These are phyloP conservation scores for Lizonia empirigonia DNA, from an alignment of 2,329 filamentous ascomycete genomes.

Conservation along the genomic window DNA sequence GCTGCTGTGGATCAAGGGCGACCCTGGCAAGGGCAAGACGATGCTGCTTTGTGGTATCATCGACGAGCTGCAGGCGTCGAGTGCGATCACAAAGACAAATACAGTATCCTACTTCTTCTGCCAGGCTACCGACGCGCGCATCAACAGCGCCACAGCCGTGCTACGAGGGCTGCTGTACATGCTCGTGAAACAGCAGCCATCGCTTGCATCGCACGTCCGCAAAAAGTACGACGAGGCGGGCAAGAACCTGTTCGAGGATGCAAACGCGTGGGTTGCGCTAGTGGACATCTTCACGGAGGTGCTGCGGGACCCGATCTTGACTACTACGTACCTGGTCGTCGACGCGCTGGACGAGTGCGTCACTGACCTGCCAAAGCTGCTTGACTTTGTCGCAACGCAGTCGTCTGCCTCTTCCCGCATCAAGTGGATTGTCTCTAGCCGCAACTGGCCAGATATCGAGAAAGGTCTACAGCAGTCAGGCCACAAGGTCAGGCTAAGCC, in stretches of 20 bases:
- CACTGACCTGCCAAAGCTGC: constrained; percentile 2
- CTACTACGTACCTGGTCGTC: constrained; percentile 16
- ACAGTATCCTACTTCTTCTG: constrained; percentile 44
- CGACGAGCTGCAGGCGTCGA: constrained; percentile 32
- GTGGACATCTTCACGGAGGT: constrained; percentile 49
- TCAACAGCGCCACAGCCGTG: constrained; percentile 49
- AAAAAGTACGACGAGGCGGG: constrained; percentile 7
- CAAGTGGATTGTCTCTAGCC: constrained; percentile 15
- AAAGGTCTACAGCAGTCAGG: constrained; percentile 7
- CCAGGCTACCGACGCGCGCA: constrained; percentile 45
- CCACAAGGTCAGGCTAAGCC: constrained; percentile 32
- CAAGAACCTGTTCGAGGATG: constrained; percentile 11
- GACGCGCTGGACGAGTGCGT: constrained; percentile 25
- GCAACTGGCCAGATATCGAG: constrained; percentile 9
- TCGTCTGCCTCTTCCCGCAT: neutral
- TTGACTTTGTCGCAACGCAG: constrained; percentile 1
- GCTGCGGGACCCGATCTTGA: constrained; percentile 40
- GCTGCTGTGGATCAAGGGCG: constrained; percentile 47
- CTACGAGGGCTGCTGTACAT: constrained; percentile 53
- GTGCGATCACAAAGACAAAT: too few relatives aligned
- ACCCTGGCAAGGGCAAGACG: constrained; percentile 42
- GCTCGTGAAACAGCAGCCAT: constrained; percentile 39
- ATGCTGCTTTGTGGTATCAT: constrained; percentile 44
- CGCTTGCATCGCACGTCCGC: constrained; percentile 10
- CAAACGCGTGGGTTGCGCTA: constrained; percentile 18